phyloP scores from a whole-genome alignment of 2,329 filamentous ascomycete species.

The Aspergillus sp. region DNA sequence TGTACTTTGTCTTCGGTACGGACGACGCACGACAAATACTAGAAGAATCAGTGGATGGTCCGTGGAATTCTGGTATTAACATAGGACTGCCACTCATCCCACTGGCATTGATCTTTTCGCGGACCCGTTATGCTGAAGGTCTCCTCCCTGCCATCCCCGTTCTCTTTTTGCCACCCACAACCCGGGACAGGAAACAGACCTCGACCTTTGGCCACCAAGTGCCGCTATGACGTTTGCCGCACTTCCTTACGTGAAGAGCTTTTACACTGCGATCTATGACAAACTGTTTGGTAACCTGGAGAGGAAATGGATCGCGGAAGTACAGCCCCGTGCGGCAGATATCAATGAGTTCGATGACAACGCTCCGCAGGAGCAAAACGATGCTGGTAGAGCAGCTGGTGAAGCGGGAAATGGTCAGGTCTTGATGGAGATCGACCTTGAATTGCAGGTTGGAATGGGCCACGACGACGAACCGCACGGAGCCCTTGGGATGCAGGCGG shows the following conservation, averaged over 20 bases:
- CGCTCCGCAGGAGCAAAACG: slow-evolving; percentile 29
- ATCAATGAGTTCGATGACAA: slow-evolving; percentile 27
- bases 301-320: slow-evolving; percentile 57
- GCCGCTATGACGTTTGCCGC: slow-evolving; percentile 62
- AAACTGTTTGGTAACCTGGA: slow-evolving; percentile 54
- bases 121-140: slow-evolving; percentile 60
- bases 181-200: slow-evolving; percentile 42
- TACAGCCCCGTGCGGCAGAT: slow-evolving; percentile 53
- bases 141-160: slow-evolving; percentile 61
- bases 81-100: slow-evolving; percentile 65
- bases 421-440: slow-evolving; percentile 46
- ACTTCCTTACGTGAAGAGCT: slow-evolving; percentile 60
- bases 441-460: slow-evolving; percentile 48
- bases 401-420: slow-evolving; percentile 36
- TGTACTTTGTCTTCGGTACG: slow-evolving; percentile 62
- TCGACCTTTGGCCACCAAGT: slow-evolving; percentile 61
- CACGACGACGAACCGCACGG: slow-evolving; percentile 37
- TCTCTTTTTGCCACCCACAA: slow-evolving; percentile 48
- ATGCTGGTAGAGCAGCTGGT: slow-evolving; percentile 21
- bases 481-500: slow-evolving; percentile 19
- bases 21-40: slow-evolving; percentile 57
- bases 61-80: slow-evolving; percentile 48
- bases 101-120: slow-evolving; percentile 61
- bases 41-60: slow-evolving; percentile 28
- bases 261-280: slow-evolving; percentile 61